A percentile compares a stretch with the other conserved stretches of the same genome.
Conservation (phyloP, 352 stramenopile genomes). For the Globisporangium splendens region DNA sequence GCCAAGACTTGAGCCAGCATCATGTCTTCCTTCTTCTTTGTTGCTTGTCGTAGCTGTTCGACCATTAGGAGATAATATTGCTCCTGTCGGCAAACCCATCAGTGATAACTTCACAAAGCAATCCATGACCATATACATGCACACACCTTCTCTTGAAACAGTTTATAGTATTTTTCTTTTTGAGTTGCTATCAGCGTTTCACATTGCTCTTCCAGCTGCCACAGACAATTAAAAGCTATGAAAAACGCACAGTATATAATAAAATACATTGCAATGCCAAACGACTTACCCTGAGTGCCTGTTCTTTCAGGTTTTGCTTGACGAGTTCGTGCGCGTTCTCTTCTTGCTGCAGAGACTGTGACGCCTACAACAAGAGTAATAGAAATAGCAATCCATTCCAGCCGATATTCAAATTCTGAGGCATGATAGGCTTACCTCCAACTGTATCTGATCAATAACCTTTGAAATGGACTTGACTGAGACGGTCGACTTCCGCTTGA, state of each 20-base stretch:
- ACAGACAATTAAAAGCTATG: background rate
- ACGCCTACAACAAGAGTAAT: no score
- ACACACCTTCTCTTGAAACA: slow-evolving; percentile 9
- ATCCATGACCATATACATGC: background rate
- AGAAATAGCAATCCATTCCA: no score
- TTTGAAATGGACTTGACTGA: background rate
- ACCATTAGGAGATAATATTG: background rate
- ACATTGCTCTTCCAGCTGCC: slow-evolving; percentile 4
- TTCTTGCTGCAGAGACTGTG: no score
- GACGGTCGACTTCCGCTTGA: background rate
- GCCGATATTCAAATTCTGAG: no score
- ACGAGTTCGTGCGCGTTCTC: no score
- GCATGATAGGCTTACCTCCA: no score
- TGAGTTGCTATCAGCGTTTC: background rate
- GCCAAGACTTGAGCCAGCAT: background rate
- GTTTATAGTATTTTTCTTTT: slow-evolving; percentile 4
- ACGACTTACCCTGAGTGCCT: background rate
- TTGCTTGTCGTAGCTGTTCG: slow-evolving; percentile 1
- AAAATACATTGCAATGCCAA: background rate
- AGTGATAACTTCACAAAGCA: background rate
- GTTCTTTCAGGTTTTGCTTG: background rate
- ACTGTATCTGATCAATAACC: no score
- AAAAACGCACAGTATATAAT: background rate
- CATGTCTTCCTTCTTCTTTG: background rate
- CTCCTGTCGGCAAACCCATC: background rate